These are phyloP conservation scores for Magnaporthales sp. DNA, from an alignment of 2,329 filamentous ascomycete genomes.

Conservation along the genomic window DNA sequence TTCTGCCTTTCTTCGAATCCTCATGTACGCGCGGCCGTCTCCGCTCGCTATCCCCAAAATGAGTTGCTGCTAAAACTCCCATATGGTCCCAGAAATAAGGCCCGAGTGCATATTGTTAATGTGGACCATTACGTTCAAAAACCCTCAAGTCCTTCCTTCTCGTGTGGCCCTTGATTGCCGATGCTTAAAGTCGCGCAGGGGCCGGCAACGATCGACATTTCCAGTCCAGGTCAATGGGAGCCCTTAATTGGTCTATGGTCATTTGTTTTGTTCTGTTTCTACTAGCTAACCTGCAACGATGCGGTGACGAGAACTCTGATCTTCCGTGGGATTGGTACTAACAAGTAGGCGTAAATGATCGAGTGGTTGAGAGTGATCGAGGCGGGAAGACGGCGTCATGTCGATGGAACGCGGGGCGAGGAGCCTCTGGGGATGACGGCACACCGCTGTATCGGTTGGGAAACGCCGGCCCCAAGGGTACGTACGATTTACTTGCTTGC, in stretches of 20 bases:
- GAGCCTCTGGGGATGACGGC: not conserved
- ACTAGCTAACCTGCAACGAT: not conserved
- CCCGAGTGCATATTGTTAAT: not conserved
- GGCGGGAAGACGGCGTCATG: not conserved
- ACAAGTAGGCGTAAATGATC: not conserved
- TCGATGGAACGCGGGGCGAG: not conserved
- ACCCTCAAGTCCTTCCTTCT: not conserved
- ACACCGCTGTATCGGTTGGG: not conserved
- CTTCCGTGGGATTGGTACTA: not conserved
- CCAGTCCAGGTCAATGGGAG: too few relatives aligned
- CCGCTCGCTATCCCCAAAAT: not conserved
- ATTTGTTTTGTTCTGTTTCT: not conserved
- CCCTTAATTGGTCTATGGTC: too few relatives aligned
- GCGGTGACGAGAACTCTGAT: not conserved
- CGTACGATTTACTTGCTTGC: not conserved
- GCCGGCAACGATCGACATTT: not conserved
- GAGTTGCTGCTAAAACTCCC: not conserved
- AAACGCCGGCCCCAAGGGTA: not conserved
- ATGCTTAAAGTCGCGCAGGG: not conserved
- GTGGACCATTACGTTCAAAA: too few relatives aligned
- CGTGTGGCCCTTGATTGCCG: not conserved
- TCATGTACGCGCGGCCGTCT: not conserved
- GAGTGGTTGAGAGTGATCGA: not conserved
- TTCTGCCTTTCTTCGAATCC: not conserved
- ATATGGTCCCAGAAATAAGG: not conserved